Conservation (phyloP, 352 stramenopile genomes). For the Globisporangium camurandrum region DNA sequence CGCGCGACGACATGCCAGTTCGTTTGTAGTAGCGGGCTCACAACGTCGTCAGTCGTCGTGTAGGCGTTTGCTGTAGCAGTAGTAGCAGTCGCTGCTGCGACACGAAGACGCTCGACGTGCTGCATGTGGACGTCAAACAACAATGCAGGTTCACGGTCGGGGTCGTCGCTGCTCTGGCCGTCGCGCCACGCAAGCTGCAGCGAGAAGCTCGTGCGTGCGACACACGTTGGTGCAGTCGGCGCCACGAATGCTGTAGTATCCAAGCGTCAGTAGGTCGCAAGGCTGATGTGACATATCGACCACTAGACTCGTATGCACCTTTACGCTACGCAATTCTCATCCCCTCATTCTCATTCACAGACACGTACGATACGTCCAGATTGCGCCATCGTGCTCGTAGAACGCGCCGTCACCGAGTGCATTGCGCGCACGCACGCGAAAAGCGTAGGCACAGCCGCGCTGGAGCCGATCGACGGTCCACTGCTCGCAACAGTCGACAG, state of each 20-base stretch:
- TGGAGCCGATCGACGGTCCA: slow-evolving; percentile 7
- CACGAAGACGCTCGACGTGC: slow-evolving; percentile 7
- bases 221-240: slow-evolving; percentile 12
- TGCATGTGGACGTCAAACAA: slow-evolving; percentile 20
- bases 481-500: slow-evolving; percentile 9
- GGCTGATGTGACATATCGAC: background rate
- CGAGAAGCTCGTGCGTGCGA: slow-evolving; percentile 16
- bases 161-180: background rate
- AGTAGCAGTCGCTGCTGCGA: background rate
- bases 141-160: background rate
- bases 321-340: no score
- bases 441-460: slow-evolving; percentile 10
- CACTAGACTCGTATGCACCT: no score
- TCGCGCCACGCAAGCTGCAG: slow-evolving; percentile 17
- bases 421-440: slow-evolving; percentile 18
- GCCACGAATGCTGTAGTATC: slow-evolving; percentile 16
- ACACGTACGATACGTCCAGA: slow-evolving; percentile 21
- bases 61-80: background rate
- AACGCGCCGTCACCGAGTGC: slow-evolving; percentile 14
- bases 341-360: background rate
- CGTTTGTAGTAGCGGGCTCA: background rate
- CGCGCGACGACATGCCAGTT: slow-evolving; percentile 10
- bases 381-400: background rate
- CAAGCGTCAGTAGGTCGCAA: background rate
- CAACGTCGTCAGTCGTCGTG: background rate